phyloP scores from a whole-genome alignment of 805 yeast genomes.

The Candida ulmi region DNA sequence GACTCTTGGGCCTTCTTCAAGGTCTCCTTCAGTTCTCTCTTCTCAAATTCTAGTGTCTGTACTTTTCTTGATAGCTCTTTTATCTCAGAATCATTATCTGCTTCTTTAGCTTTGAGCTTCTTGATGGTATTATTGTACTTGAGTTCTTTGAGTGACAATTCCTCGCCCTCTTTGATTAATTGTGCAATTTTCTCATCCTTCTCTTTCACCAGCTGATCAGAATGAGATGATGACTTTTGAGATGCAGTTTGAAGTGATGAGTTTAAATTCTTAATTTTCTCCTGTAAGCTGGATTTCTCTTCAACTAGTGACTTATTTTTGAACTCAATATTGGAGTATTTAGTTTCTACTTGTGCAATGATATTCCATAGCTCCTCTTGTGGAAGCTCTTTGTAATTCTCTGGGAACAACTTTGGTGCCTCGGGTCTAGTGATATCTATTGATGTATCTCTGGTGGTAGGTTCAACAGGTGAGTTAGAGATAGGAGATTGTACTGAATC shows the following conservation, averaged over 20 bases:
- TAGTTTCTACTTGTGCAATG: constrained; percentile 11
- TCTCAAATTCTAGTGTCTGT: constrained; percentile 18
- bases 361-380: constrained; percentile 13
- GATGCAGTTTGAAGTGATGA: constrained; percentile 1
- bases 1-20: constrained; percentile 19
- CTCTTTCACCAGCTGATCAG: constrained; percentile 29
- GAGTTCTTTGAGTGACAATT: constrained; percentile 64
- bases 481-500: not conserved
- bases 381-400: constrained; percentile 7
- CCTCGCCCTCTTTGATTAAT: constrained; percentile 71
- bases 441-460: constrained; percentile 5
- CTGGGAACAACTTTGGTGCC: constrained; percentile 6
- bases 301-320: constrained; percentile 12
- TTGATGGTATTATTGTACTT: constrained; percentile 63
- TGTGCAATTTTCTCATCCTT: constrained; percentile 57
- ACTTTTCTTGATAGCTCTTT: constrained; percentile 8
- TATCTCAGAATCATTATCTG: constrained; percentile 31
- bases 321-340: constrained; percentile 8
- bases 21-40: constrained; percentile 20
- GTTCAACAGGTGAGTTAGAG: not conserved
- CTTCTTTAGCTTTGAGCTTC: constrained; percentile 44
- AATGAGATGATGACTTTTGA: constrained; percentile 1
- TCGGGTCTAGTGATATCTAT: constrained; percentile 3
- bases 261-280: constrained; percentile 11
- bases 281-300: constrained; percentile 20